These are phyloP conservation scores for Trypethelium eluteriae DNA, from an alignment of 495 filamentous ascomycete species.

Conservation along the genomic window DNA sequence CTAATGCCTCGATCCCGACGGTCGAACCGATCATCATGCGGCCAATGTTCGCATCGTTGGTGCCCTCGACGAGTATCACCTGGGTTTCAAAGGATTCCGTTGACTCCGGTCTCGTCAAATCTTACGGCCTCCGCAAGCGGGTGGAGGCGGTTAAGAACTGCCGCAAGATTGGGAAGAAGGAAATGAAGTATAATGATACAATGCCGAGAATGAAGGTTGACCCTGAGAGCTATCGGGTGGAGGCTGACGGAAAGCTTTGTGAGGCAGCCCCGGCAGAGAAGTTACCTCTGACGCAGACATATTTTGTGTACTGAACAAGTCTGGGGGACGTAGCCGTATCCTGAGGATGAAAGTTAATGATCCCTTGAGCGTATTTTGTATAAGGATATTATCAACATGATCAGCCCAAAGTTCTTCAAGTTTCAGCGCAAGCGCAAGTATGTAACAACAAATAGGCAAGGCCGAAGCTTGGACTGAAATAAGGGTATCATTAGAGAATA, in stretches of 20 bases:
- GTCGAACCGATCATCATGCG: constrained; percentile 81
- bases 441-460: too few species aligned
- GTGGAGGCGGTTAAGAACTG: constrained; percentile 76
- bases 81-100: constrained; percentile 76
- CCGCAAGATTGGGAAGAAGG: constrained; percentile 70
- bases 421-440: too few species aligned
- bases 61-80: constrained; percentile 66
- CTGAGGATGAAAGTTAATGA: too few species aligned
- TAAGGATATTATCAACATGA: too few species aligned
- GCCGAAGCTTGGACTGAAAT: too few species aligned
- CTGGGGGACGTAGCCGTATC: too few species aligned
- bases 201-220: constrained; percentile 93
- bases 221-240: constrained; percentile 81
- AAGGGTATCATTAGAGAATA: too few species aligned
- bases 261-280: constrained; percentile 62
- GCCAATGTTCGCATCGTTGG: constrained; percentile 74
- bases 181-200: constrained; percentile 88
- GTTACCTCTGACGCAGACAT: constrained; percentile 75
- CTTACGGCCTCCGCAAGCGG: constrained; percentile 70
- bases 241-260: constrained; percentile 75
- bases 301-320: constrained; percentile 60
- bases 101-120: constrained; percentile 52
- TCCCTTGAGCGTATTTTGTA: too few species aligned
- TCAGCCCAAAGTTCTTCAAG: too few species aligned
- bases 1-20: constrained; percentile 86